phyloP scores from a whole-genome alignment of 768 basidiomycete genomes.

The Daedaleopsis sinensis region DNA sequence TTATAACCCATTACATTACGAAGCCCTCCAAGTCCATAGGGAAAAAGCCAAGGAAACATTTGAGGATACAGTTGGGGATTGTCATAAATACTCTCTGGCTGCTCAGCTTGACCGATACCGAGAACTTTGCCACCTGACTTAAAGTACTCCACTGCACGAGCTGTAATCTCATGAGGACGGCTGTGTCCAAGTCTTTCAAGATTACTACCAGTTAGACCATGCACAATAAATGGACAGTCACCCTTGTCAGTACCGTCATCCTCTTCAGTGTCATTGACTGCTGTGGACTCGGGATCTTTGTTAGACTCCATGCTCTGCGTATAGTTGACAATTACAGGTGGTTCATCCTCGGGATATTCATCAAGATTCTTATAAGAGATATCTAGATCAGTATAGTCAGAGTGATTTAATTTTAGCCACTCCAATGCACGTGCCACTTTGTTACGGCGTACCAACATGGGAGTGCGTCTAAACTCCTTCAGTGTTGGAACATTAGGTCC shows the following conservation, averaged over 20 bases:
- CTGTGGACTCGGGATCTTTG: neutral
- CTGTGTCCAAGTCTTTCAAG: neutral
- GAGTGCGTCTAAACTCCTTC: conserved; percentile 29
- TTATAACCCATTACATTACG: neutral
- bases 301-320: neutral
- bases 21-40: conserved; percentile 21
- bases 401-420: conserved; percentile 27
- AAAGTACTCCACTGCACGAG: conserved; percentile 11
- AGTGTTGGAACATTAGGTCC: conserved; percentile 30
- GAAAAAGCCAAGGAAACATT: conserved; percentile 23
- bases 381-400: conserved; percentile 16
- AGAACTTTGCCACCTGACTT: neutral
- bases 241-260: neutral
- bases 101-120: neutral
- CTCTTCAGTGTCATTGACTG: neutral
- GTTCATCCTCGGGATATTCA: conserved; percentile 9
- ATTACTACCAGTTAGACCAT: conserved; percentile 7
- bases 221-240: conserved; percentile 11
- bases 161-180: neutral
- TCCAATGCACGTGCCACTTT: conserved; percentile 19
- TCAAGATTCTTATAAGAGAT: conserved; percentile 11
- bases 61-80: conserved; percentile 19
- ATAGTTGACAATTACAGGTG: conserved; percentile 4
- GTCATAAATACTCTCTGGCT: conserved; percentile 15
- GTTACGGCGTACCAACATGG: conserved; percentile 25